Evolutionary conservation across 1,139 yeast genomes (phyloP).

Genomic region (Yamadazyma oceani): DNA sequence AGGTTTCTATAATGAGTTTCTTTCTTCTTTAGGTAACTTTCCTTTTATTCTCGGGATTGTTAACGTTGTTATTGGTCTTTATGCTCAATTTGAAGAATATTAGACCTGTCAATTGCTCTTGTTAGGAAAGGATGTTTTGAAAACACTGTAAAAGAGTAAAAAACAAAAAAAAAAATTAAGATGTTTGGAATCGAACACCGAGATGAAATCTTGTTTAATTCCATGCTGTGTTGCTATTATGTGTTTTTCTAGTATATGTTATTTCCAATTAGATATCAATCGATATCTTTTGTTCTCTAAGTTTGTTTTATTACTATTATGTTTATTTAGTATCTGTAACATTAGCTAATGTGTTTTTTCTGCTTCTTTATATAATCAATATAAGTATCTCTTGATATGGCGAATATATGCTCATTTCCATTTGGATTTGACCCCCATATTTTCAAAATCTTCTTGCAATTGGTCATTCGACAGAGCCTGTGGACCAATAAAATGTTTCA

Average conservation of each 20-base stretch:
- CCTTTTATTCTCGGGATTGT: conserved; percentile 50
- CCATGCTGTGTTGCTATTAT: background rate
- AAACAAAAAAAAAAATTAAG: no score
- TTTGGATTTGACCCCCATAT: conserved; percentile 36
- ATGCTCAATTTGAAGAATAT: conserved; percentile 49
- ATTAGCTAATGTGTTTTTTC: conserved; percentile 13
- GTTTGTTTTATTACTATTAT: conserved; percentile 14
- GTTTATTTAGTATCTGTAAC: conserved; percentile 17
- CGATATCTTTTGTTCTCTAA: conserved; percentile 3
- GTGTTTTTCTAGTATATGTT: background rate
- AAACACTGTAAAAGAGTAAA: no score
- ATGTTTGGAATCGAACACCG: no score
- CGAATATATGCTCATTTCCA: conserved; percentile 28
- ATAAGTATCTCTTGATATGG: conserved; percentile 1
- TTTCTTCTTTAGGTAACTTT: conserved; percentile 45
- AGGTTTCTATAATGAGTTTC: conserved; percentile 37
- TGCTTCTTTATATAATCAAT: conserved; percentile 4
- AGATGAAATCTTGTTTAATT: background rate
- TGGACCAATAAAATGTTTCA: conserved; percentile 47
- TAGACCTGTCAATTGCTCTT: conserved; percentile 13
- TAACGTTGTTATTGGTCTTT: conserved; percentile 49
- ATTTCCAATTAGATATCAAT: conserved; percentile 1
- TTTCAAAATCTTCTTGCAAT: conserved; percentile 34
- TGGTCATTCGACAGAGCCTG: conserved; percentile 38
- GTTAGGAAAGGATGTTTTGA: no score